These are phyloP conservation scores for Myxozyma neglecta DNA, from an alignment of 805 yeast species.

Conservation along the genomic window DNA sequence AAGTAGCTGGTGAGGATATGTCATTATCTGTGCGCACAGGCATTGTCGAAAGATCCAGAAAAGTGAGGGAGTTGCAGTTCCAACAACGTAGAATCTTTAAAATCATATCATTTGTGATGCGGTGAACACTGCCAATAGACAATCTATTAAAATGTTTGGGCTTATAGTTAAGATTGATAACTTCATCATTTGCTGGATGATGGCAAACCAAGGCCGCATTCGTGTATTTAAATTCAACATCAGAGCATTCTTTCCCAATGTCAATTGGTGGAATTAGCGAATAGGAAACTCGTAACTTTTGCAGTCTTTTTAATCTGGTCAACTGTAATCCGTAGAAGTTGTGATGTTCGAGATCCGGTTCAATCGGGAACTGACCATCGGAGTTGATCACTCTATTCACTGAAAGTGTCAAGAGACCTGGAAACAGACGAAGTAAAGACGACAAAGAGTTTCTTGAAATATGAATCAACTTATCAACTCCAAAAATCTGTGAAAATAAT, in stretches of 20 bases:
- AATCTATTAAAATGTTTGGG: not conserved
- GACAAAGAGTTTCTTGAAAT: not conserved
- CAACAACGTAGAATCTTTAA: not conserved
- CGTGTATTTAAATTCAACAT: not conserved
- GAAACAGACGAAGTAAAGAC: not conserved
- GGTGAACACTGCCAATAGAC: not conserved
- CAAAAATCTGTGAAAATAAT: not conserved
- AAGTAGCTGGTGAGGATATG: not conserved
- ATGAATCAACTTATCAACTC: not conserved
- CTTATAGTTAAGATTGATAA: not conserved
- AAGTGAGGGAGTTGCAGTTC: not conserved
- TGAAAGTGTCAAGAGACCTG: not conserved
- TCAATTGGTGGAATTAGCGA: not conserved
- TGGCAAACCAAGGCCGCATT: not conserved
- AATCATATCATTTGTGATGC: not conserved
- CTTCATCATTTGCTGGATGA: not conserved
- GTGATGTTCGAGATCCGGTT: not conserved
- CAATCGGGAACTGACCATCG: not conserved
- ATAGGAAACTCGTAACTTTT: not conserved
- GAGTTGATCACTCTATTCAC: not conserved
- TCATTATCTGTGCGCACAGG: not conserved
- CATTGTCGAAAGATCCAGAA: not conserved
- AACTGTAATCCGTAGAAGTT: not conserved
- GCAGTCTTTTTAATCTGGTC: not conserved
- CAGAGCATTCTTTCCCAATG: not conserved